phyloP scores from a whole-genome alignment of 2,329 filamentous ascomycete genomes.

The Microascus cirrosus region DNA sequence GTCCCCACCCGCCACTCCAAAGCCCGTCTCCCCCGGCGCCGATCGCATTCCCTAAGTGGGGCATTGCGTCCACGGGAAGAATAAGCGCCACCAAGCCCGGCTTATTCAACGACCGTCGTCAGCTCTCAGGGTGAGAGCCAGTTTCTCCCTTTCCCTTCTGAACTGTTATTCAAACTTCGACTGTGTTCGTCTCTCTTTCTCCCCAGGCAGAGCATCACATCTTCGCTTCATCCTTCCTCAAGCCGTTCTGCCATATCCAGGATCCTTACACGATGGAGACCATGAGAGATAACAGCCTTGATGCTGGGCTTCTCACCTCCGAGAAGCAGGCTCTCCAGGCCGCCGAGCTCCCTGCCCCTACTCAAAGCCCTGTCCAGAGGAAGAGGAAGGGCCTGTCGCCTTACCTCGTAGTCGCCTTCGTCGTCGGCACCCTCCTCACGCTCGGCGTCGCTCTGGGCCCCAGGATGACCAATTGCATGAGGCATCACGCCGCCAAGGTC shows the following conservation, averaged over 20 bases:
- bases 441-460: neutral
- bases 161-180: neutral
- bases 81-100: neutral
- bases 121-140: too few relatives aligned
- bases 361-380: neutral
- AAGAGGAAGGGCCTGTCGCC: neutral
- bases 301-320: conserved; percentile 12
- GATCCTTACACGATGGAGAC: conserved; percentile 1
- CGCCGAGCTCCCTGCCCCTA: neutral
- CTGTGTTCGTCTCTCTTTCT: neutral
- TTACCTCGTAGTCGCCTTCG: neutral
- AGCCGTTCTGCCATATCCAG: neutral
- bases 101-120: neutral
- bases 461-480: neutral
- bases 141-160: neutral
- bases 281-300: conserved; percentile 8
- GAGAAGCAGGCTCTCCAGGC: conserved; percentile 9
- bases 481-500: neutral
- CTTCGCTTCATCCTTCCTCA: neutral
- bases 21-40: neutral
- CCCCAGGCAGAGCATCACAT: neutral
- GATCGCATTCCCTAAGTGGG: neutral
- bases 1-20: neutral
- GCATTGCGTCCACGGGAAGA: neutral
- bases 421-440: conserved; percentile 1